Evolutionary conservation across 176 grass and related monocot genomes (phyloP), one percentile per base, ranked within the genome.

Genomic region (Melocanna baccifera): DNA sequence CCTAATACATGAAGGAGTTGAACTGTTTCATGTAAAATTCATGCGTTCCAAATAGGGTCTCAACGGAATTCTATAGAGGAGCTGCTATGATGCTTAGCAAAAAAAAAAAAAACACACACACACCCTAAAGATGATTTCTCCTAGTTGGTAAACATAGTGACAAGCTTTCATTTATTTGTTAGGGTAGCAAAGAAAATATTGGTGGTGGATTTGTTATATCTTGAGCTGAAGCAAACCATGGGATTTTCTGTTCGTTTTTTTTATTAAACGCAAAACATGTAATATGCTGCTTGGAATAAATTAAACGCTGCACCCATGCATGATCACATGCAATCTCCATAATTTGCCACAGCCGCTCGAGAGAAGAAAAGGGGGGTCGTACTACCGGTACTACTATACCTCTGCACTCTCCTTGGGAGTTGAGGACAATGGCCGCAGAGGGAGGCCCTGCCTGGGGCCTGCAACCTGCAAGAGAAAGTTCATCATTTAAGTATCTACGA

Each of bases 401-500:
- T 57, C 68, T 71, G 68, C 41, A 15, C 15, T 52, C 46, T 8
- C 46, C 46, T 32, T 51, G 18, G 72, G 48, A 75, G 32, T 55
- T 37, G 29, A 55, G 72, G 72, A 36, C 28, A 75, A 75, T 55
- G 47, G 36, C 48, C 2, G 28, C 29, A 75, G 71, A 34, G 28
- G 71, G 37, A 55, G 72, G 48, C 48, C 72, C 48, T 37, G 28
- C 29, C 30, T 11, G 8, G n/a, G 30, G 29, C 13, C 46, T 22
- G 70, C 41, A 73, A 30, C 69, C 70, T 73, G 18, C 48, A 75
- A 36, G 71, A 53, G 71, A 74, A 74, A 53, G 20, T 71, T 16
- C 68, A 13, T 71, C 68, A 22, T 34, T 19, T 34, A 2, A n/a
- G n/a, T n/a, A n/a, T n/a, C n/a, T n/a, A n/a, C n/a, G n/a, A n/a